Evolutionary conservation across 345 rosid genomes (phyloP), one percentile per base, ranked within the genome.

Genomic region (Syzygium aromaticum): DNA sequence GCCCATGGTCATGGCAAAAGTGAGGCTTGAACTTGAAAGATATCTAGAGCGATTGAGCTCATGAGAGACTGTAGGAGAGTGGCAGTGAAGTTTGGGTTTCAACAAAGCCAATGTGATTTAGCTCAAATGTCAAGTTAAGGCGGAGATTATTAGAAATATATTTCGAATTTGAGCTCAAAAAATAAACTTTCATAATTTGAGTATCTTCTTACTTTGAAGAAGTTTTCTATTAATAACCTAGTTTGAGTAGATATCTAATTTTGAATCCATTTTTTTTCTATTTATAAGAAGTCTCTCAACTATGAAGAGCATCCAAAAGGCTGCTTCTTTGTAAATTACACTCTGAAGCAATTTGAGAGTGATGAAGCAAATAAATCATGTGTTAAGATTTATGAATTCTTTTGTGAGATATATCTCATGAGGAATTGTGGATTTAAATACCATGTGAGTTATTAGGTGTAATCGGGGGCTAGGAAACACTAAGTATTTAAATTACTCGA

Each of bases 81-180:
- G 14, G 19, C 0, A 63, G 5, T 33, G 13, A 63, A n/a, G 16
- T n/a, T 30, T 0, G 30, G 38, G 28, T 63, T 63, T 5, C 9
- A 3, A 0, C 73, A 14, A 61, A 61, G 73, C 0, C 2, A 14
- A 61, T 27, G 0, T 61, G 73, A 61, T 17, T 61, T 61, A 61
- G 1, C 73, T 63, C 19, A 63, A 63, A 63, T 5, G 0, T 63
- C 19, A 0, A 30, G 9, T 63, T 16, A 63, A n/a, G 6, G 38
- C n/a, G 8, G 2, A 63, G n/a, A 63, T n/a, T 14, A 4, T 63
- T n/a, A 63, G 38, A 63, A 63, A 63, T 63, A n/a, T 63, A 8
- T 63, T 19, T 63, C 2, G 0, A 0, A 4, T 0, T 63, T 14
- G 28, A 14, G 0, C 28, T 57, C 0, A 11, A n/a, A 63, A 63